Evolutionary conservation across 1,139 yeast genomes (phyloP), one percentile per base, ranked within the genome.

Genomic region (Taiozyma sp.): DNA sequence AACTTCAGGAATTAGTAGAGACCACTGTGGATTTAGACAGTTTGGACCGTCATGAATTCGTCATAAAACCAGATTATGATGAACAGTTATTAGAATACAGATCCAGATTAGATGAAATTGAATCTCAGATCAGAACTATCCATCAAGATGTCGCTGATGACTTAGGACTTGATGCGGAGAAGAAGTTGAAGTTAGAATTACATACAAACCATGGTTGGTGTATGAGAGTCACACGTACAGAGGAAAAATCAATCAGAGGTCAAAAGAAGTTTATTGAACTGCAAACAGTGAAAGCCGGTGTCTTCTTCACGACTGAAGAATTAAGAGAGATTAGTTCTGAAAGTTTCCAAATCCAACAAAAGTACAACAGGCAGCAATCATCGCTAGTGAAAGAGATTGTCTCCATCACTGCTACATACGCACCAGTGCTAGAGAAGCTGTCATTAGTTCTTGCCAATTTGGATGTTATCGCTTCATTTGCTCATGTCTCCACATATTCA

Each of bases 141-240:
- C 96, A 90, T 62, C 64, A 72, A 32, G 76, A 77, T 9, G 83
- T 84, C 4, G 88, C 87, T 2, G 87, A 84, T 26, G 95, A 87
- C 58, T 76, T 93, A 46, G 79, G 80, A 22, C 80, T 90, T 69
- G 98, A 91, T 53, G 75, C 85, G 6, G 96, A 88, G 53, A 89
- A 88, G 68, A 90, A 90, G 66, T 75, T 95, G 57, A 93, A 93
- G 66, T 71, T 95, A 47, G 99, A 93, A 63, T 81, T 86, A 50
- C 97, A 91, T 63, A 85, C 79, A 57, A 80, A 79, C 30, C 95
- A 88, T 66, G 97, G 98, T 13, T 91, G 96, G 95, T 89, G 97
- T 65, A 80, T 91, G 74, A 76, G 98, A 59, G 80, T 93, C 24
- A 91, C 98, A 0, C 79, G 99, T 67, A 88, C 81, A 50, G 98